phyloP scores from a whole-genome alignment of 2,329 filamentous ascomycete species.

The Colletotrichum musicola region DNA sequence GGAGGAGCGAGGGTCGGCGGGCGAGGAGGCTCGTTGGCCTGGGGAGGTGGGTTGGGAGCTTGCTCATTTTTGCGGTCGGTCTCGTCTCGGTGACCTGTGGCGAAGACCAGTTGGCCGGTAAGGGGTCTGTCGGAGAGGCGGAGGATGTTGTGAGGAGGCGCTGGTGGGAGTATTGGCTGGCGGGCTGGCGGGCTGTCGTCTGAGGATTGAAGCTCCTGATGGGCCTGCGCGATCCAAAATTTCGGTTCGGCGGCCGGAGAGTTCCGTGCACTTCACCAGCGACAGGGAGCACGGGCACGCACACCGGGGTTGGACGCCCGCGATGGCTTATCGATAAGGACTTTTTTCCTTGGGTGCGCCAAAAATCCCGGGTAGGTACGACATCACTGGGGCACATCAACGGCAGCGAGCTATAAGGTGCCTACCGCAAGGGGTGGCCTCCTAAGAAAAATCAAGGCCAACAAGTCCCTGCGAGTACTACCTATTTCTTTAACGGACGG shows the following conservation, averaged over 20 bases:
- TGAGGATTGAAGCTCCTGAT: constrained; percentile 3
- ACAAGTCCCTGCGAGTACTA: neutral
- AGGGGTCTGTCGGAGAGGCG: neutral
- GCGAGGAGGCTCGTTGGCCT: constrained; percentile 23
- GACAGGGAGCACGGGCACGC: no score
- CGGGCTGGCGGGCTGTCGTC: neutral
- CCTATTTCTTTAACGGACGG: neutral
- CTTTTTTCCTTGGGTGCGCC: neutral
- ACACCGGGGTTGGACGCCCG: neutral
- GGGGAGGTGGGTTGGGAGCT: constrained; percentile 36
- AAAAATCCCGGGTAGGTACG: neutral
- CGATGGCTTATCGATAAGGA: constrained; percentile 39
- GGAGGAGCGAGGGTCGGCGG: constrained; percentile 15
- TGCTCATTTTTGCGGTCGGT: constrained; percentile 19
- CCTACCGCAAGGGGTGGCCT: neutral
- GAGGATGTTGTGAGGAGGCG: neutral
- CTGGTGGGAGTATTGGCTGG: constrained; percentile 24
- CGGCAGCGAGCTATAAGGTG: neutral
- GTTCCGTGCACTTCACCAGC: constrained; percentile 22
- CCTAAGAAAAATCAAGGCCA: no score
- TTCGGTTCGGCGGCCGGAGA: constrained; percentile 33
- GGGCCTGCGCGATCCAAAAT: constrained; percentile 25
- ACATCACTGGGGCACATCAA: constrained; percentile 29
- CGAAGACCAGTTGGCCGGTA: constrained; percentile 6
- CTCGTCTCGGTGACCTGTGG: neutral